A percentile compares a stretch with the other conserved stretches of the same genome.
Evolutionary conservation across 805 yeast species (phyloP).

Genomic region (Saturnispora sanitii): DNA sequence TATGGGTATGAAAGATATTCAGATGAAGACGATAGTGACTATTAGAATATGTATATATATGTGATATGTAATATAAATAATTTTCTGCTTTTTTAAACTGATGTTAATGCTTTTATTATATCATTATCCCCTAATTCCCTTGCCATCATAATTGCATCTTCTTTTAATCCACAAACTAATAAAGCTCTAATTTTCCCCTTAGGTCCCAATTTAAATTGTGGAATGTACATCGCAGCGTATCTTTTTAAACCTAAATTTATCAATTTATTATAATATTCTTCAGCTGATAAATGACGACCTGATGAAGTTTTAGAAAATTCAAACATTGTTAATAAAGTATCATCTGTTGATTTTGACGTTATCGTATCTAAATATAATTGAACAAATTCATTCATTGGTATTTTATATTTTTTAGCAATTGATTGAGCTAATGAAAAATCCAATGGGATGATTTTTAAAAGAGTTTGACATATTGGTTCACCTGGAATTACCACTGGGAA

Average conservation of each 20-base stretch:
- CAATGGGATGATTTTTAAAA: too few species aligned
- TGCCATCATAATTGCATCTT: slow-evolving; percentile 11
- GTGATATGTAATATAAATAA: not conserved
- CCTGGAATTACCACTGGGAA: slow-evolving; percentile 2
- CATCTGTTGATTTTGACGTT: slow-evolving; percentile 40
- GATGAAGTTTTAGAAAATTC: slow-evolving; percentile 41
- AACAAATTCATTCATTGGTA: slow-evolving; percentile 49
- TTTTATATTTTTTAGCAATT: slow-evolving; percentile 41
- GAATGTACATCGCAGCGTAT: slow-evolving; percentile 53
- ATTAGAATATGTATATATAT: not conserved
- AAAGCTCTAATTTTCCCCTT: slow-evolving; percentile 3
- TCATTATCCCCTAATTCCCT: slow-evolving; percentile 4
- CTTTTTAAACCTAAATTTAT: slow-evolving; percentile 43
- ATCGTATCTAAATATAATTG: slow-evolving; percentile 42
- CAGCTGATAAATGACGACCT: slow-evolving; percentile 53
- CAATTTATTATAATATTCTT: slow-evolving; percentile 49
- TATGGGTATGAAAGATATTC: slow-evolving; percentile 9
- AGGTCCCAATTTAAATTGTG: slow-evolving; percentile 33
- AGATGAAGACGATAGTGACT: slow-evolving; percentile 10
- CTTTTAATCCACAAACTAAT: slow-evolving; percentile 9
- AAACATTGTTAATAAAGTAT: slow-evolving; percentile 44
- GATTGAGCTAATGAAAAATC: slow-evolving; percentile 43
- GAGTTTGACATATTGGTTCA: too few species aligned
- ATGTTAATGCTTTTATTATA: slow-evolving; percentile 1
- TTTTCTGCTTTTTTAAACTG: not conserved